phyloP scores from a whole-genome alignment of 2,329 filamentous ascomycete genomes.

The Microcyclospora tardicrescens region DNA sequence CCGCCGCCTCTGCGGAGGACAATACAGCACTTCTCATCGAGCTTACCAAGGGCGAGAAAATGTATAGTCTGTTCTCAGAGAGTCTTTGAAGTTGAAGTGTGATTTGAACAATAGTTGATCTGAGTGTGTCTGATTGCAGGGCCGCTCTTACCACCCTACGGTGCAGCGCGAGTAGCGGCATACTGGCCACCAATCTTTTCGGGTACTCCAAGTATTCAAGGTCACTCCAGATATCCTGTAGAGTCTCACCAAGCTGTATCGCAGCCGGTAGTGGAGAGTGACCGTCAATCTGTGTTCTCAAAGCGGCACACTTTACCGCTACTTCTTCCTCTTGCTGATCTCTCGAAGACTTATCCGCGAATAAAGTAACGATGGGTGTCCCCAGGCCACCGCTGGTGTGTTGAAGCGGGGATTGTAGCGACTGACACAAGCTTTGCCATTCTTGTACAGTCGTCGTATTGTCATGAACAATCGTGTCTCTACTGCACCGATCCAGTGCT shows the following conservation, averaged over 20 bases:
- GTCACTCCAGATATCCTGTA: slow-evolving; percentile 33
- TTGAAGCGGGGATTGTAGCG: no score
- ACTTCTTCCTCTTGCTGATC: background rate
- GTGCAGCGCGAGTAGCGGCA: slow-evolving; percentile 28
- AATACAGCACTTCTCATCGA: slow-evolving; percentile 14
- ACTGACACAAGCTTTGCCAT: no score
- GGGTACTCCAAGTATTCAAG: slow-evolving; percentile 36
- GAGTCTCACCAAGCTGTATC: background rate
- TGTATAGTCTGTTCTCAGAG: slow-evolving; percentile 17
- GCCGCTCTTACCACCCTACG: slow-evolving; percentile 10
- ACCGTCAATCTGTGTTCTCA: background rate
- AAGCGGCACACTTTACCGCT: background rate
- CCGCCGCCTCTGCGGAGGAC: slow-evolving; percentile 15
- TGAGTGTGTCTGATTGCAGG: slow-evolving; percentile 1
- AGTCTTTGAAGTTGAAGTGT: slow-evolving; percentile 11
- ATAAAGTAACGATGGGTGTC: no score
- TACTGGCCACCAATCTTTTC: slow-evolving; percentile 24
- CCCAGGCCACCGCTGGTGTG: no score
- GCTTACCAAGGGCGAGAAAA: slow-evolving; percentile 18
- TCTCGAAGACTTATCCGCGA: background rate
- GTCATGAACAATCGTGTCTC: no score
- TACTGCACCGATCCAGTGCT: no score
- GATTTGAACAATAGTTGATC: slow-evolving; percentile 4
- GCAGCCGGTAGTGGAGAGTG: no score
- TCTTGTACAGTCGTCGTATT: no score